phyloP scores from a whole-genome alignment of 352 stramenopile species.

The Pythium scleroteichum region DNA sequence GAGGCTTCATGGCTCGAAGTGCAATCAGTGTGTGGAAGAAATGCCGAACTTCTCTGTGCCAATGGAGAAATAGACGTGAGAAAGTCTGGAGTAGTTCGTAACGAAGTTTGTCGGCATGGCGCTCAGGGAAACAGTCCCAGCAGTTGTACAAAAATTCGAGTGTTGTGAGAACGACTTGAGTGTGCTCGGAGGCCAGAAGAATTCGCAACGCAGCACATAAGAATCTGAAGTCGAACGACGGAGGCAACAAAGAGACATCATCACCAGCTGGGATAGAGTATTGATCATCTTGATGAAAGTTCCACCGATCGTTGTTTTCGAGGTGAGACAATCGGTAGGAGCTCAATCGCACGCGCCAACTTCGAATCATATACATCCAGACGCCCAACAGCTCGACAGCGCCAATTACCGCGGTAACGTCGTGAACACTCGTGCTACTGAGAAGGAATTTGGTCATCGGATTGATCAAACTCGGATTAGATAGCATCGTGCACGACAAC shows the following conservation, averaged over 20 bases:
- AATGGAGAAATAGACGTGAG: constrained; percentile 81
- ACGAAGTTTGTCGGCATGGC: constrained; percentile 84
- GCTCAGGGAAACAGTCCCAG: constrained; percentile 88
- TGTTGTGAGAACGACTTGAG: constrained; percentile 84
- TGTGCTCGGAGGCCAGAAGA: constrained; percentile 81
- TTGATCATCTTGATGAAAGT: constrained; percentile 89
- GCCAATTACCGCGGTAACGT: constrained; percentile 85
- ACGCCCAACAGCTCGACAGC: constrained; percentile 85
- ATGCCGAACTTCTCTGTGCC: constrained; percentile 84
- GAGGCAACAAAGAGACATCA: constrained; percentile 81
- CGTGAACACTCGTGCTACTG: constrained; percentile 85
- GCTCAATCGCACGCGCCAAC: constrained; percentile 82
- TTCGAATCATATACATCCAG: constrained; percentile 93
- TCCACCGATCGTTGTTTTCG: constrained; percentile 90
- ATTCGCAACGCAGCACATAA: constrained; percentile 80
- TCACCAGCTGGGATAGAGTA: constrained; percentile 88
- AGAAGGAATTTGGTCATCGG: constrained; percentile 90
- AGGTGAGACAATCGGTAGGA: constrained; percentile 87
- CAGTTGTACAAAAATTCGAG: constrained; percentile 90
- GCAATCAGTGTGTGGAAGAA: constrained; percentile 89
- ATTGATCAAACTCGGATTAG: constrained; percentile 87
- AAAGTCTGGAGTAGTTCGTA: constrained; percentile 83
- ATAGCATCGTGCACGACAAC: constrained; percentile 88
- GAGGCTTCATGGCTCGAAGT: constrained; percentile 82
- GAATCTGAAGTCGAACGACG: constrained; percentile 89